These are phyloP conservation scores for Polytrichum commune DNA, from an alignment of 225 moss, liverwort and hornwort species.

Conservation along the genomic window DNA sequence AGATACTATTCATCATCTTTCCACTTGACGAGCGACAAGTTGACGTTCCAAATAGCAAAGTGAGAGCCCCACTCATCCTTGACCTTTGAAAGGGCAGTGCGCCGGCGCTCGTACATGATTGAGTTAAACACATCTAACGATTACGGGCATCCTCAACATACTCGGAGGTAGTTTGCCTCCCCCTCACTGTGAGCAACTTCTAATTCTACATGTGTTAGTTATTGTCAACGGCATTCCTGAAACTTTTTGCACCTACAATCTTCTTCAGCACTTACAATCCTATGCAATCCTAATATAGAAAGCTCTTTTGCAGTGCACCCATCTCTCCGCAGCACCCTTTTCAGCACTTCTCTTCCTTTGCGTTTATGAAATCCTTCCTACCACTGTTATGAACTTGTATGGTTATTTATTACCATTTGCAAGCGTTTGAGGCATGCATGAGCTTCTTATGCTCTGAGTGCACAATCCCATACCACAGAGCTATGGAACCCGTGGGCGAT, in stretches of 20 bases:
- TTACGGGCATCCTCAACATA: conserved; percentile 26
- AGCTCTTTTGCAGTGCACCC: neutral
- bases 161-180: conserved; percentile 34
- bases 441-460: too few species aligned
- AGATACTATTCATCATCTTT: too few species aligned
- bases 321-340: neutral
- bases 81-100: neutral
- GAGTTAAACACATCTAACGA: neutral
- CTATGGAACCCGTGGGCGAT: too few species aligned
- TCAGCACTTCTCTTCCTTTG: neutral
- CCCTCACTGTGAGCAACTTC: conserved; percentile 8
- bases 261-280: neutral
- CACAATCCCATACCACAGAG: too few species aligned
- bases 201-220: neutral
- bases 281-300: conserved; percentile 4
- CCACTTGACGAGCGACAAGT: too few species aligned
- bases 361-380: neutral
- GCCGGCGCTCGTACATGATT: neutral
- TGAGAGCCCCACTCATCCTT: neutral
- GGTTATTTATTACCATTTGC: too few species aligned
- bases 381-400: too few species aligned
- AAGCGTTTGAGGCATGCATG: too few species aligned
- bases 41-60: too few species aligned
- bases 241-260: neutral
- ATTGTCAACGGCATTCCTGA: neutral